Conservation (phyloP, 805 yeast species). For the Metschnikowia reukaufii region DNA sequence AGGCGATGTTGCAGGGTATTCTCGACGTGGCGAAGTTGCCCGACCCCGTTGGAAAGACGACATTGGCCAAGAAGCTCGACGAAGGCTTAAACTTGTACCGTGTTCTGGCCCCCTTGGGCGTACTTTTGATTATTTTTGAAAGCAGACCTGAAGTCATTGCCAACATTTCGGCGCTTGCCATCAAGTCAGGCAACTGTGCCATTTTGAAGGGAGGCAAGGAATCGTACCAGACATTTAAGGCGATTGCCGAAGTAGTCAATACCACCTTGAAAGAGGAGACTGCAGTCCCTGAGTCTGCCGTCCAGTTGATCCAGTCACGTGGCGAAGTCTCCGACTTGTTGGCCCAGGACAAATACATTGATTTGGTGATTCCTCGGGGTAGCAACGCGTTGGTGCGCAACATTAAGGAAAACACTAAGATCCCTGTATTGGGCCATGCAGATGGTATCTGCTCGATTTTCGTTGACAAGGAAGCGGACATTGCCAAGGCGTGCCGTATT, state of each 20-base stretch:
- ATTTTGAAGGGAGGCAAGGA: conserved; percentile 98
- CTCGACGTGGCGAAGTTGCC: conserved; percentile 84
- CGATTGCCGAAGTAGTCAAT: conserved; percentile 72
- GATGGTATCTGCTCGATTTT: conserved; percentile 95
- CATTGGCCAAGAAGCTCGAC: conserved; percentile 81
- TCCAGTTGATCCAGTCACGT: conserved; percentile 86
- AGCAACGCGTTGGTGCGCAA: conserved; percentile 85
- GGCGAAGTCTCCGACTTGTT: conserved; percentile 85
- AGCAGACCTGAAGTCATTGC: conserved; percentile 98
- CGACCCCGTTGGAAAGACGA: conserved; percentile 90
- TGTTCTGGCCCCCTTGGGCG: conserved; percentile 94
- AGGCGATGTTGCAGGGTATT: conserved; percentile 91
- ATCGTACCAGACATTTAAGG: conserved; percentile 77
- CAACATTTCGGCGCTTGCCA: conserved; percentile 91
- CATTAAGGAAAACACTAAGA: conserved; percentile 85
- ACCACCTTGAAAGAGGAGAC: conserved; percentile 57
- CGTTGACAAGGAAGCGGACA: conserved; percentile 74
- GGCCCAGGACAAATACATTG: conserved; percentile 84
- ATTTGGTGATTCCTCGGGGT: conserved; percentile 97
- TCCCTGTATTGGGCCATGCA: conserved; percentile 98
- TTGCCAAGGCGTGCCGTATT: conserved; percentile 72
- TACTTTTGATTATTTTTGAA: conserved; percentile 87
- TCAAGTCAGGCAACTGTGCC: conserved; percentile 96
- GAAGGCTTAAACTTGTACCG: conserved; percentile 83
- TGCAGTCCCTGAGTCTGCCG: conserved; percentile 73